These are phyloP conservation scores for Claviceps paspali DNA, from an alignment of 2,329 filamentous ascomycete species.

Conservation along the genomic window DNA sequence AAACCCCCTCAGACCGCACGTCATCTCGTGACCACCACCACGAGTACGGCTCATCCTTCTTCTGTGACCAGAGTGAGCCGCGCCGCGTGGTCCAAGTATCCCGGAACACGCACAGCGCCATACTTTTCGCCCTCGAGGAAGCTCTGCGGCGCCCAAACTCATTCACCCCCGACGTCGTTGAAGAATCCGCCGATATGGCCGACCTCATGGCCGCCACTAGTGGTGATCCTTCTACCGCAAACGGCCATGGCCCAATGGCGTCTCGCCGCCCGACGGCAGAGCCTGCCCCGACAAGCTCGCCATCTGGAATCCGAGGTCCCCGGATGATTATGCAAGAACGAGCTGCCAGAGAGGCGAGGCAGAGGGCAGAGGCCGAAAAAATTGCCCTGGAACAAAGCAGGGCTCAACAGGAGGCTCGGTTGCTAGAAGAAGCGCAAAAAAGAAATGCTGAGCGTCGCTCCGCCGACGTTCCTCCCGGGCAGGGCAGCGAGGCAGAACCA, in stretches of 20 bases:
- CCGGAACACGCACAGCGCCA: slow-evolving; percentile 70
- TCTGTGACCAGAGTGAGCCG: slow-evolving; percentile 20
- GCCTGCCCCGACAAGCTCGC: slow-evolving; percentile 37
- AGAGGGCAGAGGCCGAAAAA: slow-evolving; percentile 52
- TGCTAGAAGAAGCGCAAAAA: slow-evolving; percentile 39
- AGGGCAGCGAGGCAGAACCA: slow-evolving; percentile 15
- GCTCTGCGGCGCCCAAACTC: slow-evolving; percentile 67
- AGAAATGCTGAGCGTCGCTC: slow-evolving; percentile 46
- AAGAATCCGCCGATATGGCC: slow-evolving; percentile 87
- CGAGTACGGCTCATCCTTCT: slow-evolving; percentile 16
- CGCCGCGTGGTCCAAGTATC: slow-evolving; percentile 52
- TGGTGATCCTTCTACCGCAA: slow-evolving; percentile 35
- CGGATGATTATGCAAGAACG: slow-evolving; percentile 86
- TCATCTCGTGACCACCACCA: slow-evolving; percentile 12
- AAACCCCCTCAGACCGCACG: slow-evolving; percentile 17
- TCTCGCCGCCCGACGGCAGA: slow-evolving; percentile 30
- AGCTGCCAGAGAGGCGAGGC: slow-evolving; percentile 57
- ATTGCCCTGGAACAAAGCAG: slow-evolving; percentile 36
- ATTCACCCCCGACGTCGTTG: slow-evolving; percentile 70
- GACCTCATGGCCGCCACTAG: slow-evolving; percentile 53
- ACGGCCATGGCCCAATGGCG: slow-evolving; percentile 35
- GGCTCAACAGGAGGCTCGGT: slow-evolving; percentile 39
- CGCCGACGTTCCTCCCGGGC: slow-evolving; percentile 30
- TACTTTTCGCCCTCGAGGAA: slow-evolving; percentile 85
- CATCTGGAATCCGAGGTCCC: slow-evolving; percentile 62